phyloP scores from a whole-genome alignment of 805 yeast species.

The Saccharomyces mikatae region DNA sequence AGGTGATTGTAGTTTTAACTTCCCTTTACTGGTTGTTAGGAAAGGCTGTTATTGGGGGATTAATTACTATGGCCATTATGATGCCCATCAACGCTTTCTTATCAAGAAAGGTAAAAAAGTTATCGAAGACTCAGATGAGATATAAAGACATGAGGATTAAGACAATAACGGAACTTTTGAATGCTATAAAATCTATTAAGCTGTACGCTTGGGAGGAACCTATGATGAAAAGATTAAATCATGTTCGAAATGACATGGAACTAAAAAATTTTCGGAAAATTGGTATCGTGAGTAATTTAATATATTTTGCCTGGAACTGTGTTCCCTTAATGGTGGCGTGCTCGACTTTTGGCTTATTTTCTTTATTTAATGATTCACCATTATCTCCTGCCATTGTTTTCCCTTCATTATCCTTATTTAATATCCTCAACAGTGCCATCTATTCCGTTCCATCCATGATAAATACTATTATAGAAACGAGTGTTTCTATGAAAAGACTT shows the following conservation, averaged over 20 bases:
- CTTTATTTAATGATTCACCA: slow-evolving; percentile 39
- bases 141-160: slow-evolving; percentile 54
- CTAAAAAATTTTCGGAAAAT: slow-evolving; percentile 43
- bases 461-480: slow-evolving; percentile 49
- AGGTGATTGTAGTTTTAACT: slow-evolving; percentile 43
- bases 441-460: slow-evolving; percentile 50
- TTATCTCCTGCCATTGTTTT: slow-evolving; percentile 61
- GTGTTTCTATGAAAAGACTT: slow-evolving; percentile 51
- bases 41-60: slow-evolving; percentile 50
- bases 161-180: slow-evolving; percentile 50
- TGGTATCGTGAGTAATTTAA: slow-evolving; percentile 39
- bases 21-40: slow-evolving; percentile 54
- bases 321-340: slow-evolving; percentile 61
- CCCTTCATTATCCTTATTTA: slow-evolving; percentile 57
- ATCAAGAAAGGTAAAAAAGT: slow-evolving; percentile 37
- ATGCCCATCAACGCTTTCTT: slow-evolving; percentile 49
- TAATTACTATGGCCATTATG: slow-evolving; percentile 44
- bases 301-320: slow-evolving; percentile 52
- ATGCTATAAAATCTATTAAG: slow-evolving; percentile 56
- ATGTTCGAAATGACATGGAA: slow-evolving; percentile 52
- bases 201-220: slow-evolving; percentile 66
- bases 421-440: slow-evolving; percentile 51
- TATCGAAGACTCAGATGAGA: slow-evolving; percentile 51
- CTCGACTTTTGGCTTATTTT: slow-evolving; percentile 49
- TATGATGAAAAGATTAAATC: slow-evolving; percentile 43